Percentiles rank a stretch among this genome's conserved stretches.
These are phyloP conservation scores for Termitomyces sp. DNA, from an alignment of 768 basidiomycete genomes.

Conservation along the genomic window DNA sequence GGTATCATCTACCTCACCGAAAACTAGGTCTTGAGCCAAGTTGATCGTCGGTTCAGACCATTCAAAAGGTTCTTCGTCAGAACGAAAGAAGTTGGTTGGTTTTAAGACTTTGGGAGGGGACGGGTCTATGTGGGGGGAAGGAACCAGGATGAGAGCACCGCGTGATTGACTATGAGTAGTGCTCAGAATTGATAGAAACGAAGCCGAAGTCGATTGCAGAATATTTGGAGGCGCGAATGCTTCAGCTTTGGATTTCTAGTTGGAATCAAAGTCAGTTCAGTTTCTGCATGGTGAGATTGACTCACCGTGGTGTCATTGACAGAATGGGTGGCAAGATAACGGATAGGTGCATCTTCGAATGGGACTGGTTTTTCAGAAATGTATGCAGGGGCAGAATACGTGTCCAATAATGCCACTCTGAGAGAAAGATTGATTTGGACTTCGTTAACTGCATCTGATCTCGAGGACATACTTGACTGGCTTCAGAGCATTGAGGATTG, in stretches of 20 bases:
- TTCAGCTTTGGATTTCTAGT: constrained; percentile 28
- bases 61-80: constrained; percentile 25
- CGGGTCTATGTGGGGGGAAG: constrained; percentile 36
- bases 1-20: constrained; percentile 25
- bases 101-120: constrained; percentile 35
- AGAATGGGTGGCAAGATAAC: constrained; percentile 38
- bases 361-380: constrained; percentile 28
- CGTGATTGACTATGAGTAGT: constrained; percentile 8
- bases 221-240: constrained; percentile 53
- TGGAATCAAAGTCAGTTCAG: constrained; percentile 3
- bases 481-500: constrained; percentile 34
- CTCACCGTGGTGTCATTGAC: constrained; percentile 16
- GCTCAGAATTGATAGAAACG: constrained; percentile 38
- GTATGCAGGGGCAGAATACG: constrained; percentile 45
- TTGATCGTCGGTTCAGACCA: constrained; percentile 31
- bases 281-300: not conserved
- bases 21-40: constrained; percentile 28
- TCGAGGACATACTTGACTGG: constrained; percentile 35
- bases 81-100: constrained; percentile 23
- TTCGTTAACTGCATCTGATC: not conserved
- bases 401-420: constrained; percentile 47
- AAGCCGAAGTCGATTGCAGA: constrained; percentile 46
- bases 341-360: constrained; percentile 41
- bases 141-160: constrained; percentile 39
- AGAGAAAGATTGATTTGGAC: not conserved